These are phyloP conservation scores for Boeremia exigua DNA, from an alignment of 2,329 filamentous ascomycete genomes.

Conservation along the genomic window DNA sequence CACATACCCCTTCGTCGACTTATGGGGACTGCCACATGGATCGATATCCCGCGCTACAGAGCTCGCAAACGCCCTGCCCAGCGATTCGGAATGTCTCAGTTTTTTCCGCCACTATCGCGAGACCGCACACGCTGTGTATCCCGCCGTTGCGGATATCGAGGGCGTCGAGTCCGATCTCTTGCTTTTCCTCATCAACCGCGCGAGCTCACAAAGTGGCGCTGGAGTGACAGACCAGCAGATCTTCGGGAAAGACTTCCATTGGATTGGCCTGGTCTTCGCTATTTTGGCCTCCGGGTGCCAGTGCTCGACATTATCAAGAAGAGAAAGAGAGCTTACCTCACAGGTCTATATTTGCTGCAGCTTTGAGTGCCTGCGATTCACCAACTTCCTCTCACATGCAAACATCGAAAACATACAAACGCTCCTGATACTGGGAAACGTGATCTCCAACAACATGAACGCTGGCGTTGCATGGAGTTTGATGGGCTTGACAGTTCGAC, in stretches of 20 bases:
- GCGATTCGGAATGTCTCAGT: slow-evolving; percentile 63
- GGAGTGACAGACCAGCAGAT: slow-evolving; percentile 61
- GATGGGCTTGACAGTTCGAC: slow-evolving; percentile 64
- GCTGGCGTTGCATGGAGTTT: slow-evolving; percentile 68
- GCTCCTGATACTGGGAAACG: slow-evolving; percentile 66
- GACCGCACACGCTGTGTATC: slow-evolving; percentile 65
- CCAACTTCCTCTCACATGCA: slow-evolving; percentile 68
- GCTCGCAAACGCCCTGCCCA: slow-evolving; percentile 64
- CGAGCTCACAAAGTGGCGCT: slow-evolving; percentile 50
- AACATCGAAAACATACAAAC: slow-evolving; percentile 68
- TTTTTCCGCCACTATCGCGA: slow-evolving; percentile 65
- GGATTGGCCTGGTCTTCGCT: slow-evolving; percentile 66
- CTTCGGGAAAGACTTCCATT: slow-evolving; percentile 64
- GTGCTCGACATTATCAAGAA: slow-evolving; percentile 63
- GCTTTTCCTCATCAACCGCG: slow-evolving; percentile 60
- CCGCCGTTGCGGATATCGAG: slow-evolving; percentile 63
- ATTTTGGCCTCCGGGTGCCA: slow-evolving; percentile 68
- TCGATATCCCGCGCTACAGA: slow-evolving; percentile 64
- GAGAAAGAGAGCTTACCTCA: slow-evolving; percentile 67
- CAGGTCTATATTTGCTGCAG: slow-evolving; percentile 71
- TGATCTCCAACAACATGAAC: slow-evolving; percentile 68
- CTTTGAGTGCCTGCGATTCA: slow-evolving; percentile 68
- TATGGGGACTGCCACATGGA: slow-evolving; percentile 66
- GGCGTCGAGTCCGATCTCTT: slow-evolving; percentile 62
- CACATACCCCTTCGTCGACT: slow-evolving; percentile 69